phyloP scores from a whole-genome alignment of 768 basidiomycete genomes.

The Omphalotus guepiniiformis region DNA sequence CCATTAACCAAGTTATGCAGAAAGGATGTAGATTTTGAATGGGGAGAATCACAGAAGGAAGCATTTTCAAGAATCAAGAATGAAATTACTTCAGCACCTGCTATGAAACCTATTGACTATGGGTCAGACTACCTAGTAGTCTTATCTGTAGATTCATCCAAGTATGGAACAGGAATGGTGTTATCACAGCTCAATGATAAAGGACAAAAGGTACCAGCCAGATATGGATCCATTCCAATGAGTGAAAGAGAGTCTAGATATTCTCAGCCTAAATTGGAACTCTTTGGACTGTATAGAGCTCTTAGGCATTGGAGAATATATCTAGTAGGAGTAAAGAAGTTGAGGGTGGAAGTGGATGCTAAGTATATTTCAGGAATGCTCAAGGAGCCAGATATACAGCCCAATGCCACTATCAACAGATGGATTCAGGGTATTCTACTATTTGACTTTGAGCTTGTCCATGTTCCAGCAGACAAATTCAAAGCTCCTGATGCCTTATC shows the following conservation, averaged over 20 bases:
- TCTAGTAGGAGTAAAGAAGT: slow-evolving; percentile 16
- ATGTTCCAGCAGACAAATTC: slow-evolving; percentile 24
- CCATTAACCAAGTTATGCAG: slow-evolving; percentile 17
- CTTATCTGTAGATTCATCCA: slow-evolving; percentile 28
- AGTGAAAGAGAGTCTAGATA: slow-evolving; percentile 25
- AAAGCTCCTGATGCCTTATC: slow-evolving; percentile 32
- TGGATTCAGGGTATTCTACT: slow-evolving; percentile 20
- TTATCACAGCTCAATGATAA: no score
- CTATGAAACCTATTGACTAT: no score
- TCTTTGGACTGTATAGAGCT: slow-evolving; percentile 27
- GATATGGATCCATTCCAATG: slow-evolving; percentile 29
- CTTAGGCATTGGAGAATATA: slow-evolving; percentile 18
- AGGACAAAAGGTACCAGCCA: not conserved
- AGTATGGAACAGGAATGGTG: no score
- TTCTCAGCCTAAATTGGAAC: slow-evolving; percentile 31
- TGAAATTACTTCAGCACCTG: no score
- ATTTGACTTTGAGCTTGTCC: slow-evolving; percentile 24
- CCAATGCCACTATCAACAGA: slow-evolving; percentile 9
- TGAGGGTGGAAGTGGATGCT: slow-evolving; percentile 21
- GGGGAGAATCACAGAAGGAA: slow-evolving; percentile 13
- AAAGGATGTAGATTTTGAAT: slow-evolving; percentile 21
- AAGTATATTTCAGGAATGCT: slow-evolving; percentile 15
- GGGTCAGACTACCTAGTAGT: slow-evolving; percentile 18
- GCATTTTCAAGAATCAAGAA: slow-evolving; percentile 1
- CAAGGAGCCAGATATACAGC: slow-evolving; percentile 1